These are phyloP conservation scores for Centrapalus pauciflorus DNA, from an alignment of 129 eudicot genomes.

Conservation along the genomic window DNA sequence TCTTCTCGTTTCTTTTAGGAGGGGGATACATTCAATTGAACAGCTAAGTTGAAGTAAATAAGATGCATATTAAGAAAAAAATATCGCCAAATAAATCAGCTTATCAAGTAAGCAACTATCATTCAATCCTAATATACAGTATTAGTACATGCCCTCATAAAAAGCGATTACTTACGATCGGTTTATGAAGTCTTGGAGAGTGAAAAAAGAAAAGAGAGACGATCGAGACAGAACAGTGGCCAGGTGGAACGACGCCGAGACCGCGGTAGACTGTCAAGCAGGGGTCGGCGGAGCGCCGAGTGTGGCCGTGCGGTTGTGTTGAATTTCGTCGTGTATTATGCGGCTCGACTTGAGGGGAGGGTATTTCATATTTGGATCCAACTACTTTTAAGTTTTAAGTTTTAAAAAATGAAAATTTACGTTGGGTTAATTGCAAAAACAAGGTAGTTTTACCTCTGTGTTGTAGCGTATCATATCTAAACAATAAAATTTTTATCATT, in stretches of 20 bases:
- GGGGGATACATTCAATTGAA: background rate
- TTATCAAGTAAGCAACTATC: background rate
- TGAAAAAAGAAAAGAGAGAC: background rate
- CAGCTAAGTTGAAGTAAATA: background rate
- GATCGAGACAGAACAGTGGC: background rate
- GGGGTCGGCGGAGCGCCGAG: constrained; percentile 10
- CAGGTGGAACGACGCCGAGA: constrained; percentile 6
- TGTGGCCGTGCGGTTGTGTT: background rate
- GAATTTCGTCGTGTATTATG: background rate
- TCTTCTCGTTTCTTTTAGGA: background rate
- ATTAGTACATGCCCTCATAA: background rate
- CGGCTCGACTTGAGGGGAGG: constrained; percentile 23
- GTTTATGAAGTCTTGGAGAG: background rate
- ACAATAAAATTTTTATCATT: too few relatives aligned
- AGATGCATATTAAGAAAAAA: background rate
- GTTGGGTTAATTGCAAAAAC: too few relatives aligned
- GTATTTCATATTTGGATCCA: too few relatives aligned
- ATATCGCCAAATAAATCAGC: background rate
- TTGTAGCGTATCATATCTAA: too few relatives aligned
- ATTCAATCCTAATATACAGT: background rate
- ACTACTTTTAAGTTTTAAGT: too few relatives aligned
- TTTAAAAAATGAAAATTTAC: too few relatives aligned
- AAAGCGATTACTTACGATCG: constrained; percentile 15
- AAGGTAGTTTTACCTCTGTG: too few relatives aligned
- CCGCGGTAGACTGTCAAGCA: background rate